These are phyloP conservation scores for Amorphotheca resinae DNA, from an alignment of 495 filamentous ascomycete species.

Conservation along the genomic window DNA sequence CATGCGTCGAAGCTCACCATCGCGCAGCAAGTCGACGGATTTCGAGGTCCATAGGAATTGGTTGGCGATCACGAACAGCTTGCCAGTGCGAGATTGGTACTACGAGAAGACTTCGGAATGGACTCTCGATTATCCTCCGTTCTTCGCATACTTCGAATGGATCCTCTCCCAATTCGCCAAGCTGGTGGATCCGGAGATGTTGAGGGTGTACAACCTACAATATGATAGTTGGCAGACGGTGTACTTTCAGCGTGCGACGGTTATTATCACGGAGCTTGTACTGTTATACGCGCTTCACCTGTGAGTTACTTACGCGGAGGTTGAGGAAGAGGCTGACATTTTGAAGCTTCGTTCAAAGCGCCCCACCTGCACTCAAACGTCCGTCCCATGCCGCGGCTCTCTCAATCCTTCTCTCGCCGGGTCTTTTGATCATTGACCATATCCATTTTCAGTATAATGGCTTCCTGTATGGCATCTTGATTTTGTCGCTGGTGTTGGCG, in stretches of 20 bases:
- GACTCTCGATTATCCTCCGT: slow-evolving; percentile 97
- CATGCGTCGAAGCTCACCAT: slow-evolving; percentile 1
- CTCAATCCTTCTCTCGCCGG: slow-evolving; percentile 83
- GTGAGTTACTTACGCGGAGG: too few species aligned
- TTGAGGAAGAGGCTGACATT: slow-evolving; percentile 3
- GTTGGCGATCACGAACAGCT: slow-evolving; percentile 84
- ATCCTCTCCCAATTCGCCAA: slow-evolving; percentile 68
- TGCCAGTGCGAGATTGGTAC: slow-evolving; percentile 86
- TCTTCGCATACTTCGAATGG: slow-evolving; percentile 97
- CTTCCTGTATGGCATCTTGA: slow-evolving; percentile 80
- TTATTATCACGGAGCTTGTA: slow-evolving; percentile 77
- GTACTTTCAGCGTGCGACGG: slow-evolving; percentile 81
- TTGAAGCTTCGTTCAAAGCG: slow-evolving; percentile 14
- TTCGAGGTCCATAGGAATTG: slow-evolving; percentile 98
- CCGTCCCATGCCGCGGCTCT: slow-evolving; percentile 78
- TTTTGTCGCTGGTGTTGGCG: slow-evolving; percentile 73
- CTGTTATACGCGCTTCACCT: slow-evolving; percentile 72
- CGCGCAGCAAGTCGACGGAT: slow-evolving; percentile 85
- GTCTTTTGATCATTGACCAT: slow-evolving; percentile 93
- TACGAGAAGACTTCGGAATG: slow-evolving; percentile 96
- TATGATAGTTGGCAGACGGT: slow-evolving; percentile 88
- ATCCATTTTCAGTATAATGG: slow-evolving; percentile 99
- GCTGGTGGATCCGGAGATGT: slow-evolving; percentile 67
- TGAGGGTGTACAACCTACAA: slow-evolving; percentile 63
- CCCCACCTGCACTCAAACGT: slow-evolving; percentile 43